Evolutionary conservation across 495 filamentous ascomycete genomes (phyloP), one percentile per base, ranked within the genome.

Genomic region (Aspergillus haitiensis): DNA sequence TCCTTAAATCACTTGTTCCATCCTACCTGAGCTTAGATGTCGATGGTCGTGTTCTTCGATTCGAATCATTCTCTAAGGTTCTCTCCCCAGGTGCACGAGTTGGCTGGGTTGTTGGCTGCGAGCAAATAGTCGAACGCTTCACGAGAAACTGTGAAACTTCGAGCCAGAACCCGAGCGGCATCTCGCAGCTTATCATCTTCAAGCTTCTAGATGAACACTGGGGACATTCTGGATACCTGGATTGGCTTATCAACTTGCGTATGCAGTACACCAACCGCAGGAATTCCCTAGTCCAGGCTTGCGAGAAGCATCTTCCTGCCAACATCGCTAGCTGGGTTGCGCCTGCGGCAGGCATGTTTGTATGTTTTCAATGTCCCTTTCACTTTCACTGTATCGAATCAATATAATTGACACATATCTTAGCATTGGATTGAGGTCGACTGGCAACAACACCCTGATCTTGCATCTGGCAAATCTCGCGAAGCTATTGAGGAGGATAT

Each of bases 261-360:
- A 69, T 87, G 69, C 82, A 91, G 70, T 98, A 98, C 67, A 94
- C 93, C 15, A 71, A 76, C 59, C 82, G 93, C 42, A 75, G 94
- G 37, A 82, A 97, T 64, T 79, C 83, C 12, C 79, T 98, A 52
- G 77, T 96, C n/a, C 80, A 81, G 33, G 91, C 94, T 0, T 97
- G 92, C 63, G 92, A 96, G 75, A 81, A 82, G 64, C 82, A 87
- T 58, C 72, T 98, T 34, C 94, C 94, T 1, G 70, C 69, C 27
- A 87, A 90, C 48, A 76, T 98, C 45, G 89, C 90, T 11, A 88
- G 84, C 73, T 98, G 94, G 95, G 81, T 73, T 37, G 77, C 89
- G 7, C 93, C 94, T 3, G 80, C 81, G 37, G 93, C 94, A n/a
- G 94, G 94, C 68, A 98, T 98, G 94, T 98, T 98, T 81, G 88